phyloP scores from a whole-genome alignment of 768 basidiomycete species.

The Kwoniella bestiolae region DNA sequence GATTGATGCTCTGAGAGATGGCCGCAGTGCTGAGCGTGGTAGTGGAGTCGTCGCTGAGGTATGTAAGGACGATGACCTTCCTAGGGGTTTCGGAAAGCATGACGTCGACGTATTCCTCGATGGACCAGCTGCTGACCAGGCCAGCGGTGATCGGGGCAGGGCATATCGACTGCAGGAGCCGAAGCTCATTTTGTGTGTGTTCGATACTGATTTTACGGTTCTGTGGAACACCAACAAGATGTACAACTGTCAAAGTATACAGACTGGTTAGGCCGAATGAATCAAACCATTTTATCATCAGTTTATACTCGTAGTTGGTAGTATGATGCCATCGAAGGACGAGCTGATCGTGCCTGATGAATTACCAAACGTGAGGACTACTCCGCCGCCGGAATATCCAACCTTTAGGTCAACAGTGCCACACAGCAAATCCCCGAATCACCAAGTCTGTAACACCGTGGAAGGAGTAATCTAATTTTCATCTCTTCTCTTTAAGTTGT shows the following conservation, averaged over 20 bases:
- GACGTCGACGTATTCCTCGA: slow-evolving; percentile 2
- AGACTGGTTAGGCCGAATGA: too few species aligned
- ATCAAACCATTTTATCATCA: too few species aligned
- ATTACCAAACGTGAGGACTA: not conserved
- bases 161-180: slow-evolving; percentile 27
- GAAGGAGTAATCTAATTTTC: not conserved
- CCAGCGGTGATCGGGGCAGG: not conserved
- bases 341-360: not conserved
- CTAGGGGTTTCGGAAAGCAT: not conserved
- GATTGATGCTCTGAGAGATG: too few species aligned
- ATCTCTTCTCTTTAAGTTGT: too few species aligned
- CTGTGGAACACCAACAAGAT: too few species aligned
- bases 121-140: slow-evolving; percentile 11
- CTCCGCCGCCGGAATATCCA: not conserved
- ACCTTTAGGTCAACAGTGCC: not conserved
- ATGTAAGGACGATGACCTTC: not conserved
- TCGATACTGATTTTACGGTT: too few species aligned
- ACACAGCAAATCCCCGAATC: not conserved
- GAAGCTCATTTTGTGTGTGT: slow-evolving; percentile 24
- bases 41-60: not conserved
- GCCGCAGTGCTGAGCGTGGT: too few species aligned
- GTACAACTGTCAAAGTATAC: too few species aligned
- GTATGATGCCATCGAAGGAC: not conserved
- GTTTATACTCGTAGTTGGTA: not conserved
- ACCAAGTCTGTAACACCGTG: not conserved